phyloP scores from a whole-genome alignment of 2,329 filamentous ascomycete species.

The Xylariaceae sp. region DNA sequence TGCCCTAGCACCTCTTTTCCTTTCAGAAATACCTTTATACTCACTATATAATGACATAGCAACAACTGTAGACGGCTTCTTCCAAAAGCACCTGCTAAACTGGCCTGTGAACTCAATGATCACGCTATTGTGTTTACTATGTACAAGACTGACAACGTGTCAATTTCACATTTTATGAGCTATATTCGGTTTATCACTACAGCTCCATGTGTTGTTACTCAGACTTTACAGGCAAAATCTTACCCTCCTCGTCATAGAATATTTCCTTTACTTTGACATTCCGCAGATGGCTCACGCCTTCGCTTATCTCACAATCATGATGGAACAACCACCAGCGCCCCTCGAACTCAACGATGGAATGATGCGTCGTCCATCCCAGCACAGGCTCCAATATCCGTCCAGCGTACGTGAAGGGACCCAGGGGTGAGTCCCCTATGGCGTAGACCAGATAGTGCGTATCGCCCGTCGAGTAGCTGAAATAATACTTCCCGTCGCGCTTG shows the following conservation, averaged over 20 bases:
- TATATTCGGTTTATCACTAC: slow-evolving; percentile 3
- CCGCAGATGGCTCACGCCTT: slow-evolving; percentile 73
- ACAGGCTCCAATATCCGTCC: slow-evolving; percentile 78
- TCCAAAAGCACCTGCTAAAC: no score
- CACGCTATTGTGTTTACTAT: no score
- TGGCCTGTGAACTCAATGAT: no score
- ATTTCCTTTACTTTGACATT: slow-evolving; percentile 79
- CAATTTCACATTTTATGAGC: neutral
- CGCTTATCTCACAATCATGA: slow-evolving; percentile 74
- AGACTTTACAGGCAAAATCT: slow-evolving; percentile 56
- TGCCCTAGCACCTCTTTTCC: no score
- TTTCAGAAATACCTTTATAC: no score
- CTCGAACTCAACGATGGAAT: slow-evolving; percentile 77
- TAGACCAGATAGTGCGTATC: slow-evolving; percentile 79
- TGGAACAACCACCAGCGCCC: slow-evolving; percentile 78
- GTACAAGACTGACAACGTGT: no score
- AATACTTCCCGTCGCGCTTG: slow-evolving; percentile 72
- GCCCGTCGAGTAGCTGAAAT: slow-evolving; percentile 80
- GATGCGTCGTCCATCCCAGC: slow-evolving; percentile 82
- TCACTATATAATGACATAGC: no score
- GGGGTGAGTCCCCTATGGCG: slow-evolving; percentile 67
- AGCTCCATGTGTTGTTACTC: neutral
- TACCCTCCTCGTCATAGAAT: slow-evolving; percentile 71
- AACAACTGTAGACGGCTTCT: no score
- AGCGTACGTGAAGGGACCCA: slow-evolving; percentile 75